Evolutionary conservation across 78 protist genomes (phyloP).

Genomic region (Planoprotostelium fungivorum): DNA sequence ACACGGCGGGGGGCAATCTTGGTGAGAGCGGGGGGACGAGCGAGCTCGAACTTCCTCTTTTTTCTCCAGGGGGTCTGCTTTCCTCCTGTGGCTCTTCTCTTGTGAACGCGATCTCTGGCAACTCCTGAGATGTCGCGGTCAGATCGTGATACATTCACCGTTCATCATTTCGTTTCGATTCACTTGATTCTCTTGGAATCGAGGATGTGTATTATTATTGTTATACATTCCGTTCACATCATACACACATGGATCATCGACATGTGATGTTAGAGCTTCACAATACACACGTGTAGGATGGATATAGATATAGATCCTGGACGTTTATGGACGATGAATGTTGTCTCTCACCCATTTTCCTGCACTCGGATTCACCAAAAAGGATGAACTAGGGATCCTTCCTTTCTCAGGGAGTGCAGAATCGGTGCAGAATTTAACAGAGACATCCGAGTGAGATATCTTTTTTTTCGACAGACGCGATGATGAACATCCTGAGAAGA

Average conservation of each 20-base stretch:
- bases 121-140: not conserved
- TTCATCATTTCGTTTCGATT: too few species aligned
- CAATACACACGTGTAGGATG: too few species aligned
- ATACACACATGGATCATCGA: too few species aligned
- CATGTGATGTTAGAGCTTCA: too few species aligned
- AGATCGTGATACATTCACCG: not conserved
- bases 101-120: not conserved
- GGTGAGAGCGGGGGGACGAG: constrained; percentile 96
- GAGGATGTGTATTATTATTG: too few species aligned
- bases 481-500: not conserved
- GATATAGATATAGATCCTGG: not conserved
- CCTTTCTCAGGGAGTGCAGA: not conserved
- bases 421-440: constrained; percentile 1
- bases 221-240: too few species aligned
- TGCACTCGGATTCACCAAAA: not conserved
- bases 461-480: not conserved
- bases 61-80: constrained; percentile 9
- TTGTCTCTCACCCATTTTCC: not conserved
- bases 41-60: constrained; percentile 95
- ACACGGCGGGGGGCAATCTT: constrained; percentile 86
- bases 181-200: too few species aligned
- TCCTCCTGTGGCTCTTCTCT: not conserved
- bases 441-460: not conserved
- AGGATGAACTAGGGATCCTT: not conserved
- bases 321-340: not conserved